Base-by-base conservation (phyloP, 1,284 basidiomycete genomes). In the Melanopsichium pennsylvanicum region DNA sequence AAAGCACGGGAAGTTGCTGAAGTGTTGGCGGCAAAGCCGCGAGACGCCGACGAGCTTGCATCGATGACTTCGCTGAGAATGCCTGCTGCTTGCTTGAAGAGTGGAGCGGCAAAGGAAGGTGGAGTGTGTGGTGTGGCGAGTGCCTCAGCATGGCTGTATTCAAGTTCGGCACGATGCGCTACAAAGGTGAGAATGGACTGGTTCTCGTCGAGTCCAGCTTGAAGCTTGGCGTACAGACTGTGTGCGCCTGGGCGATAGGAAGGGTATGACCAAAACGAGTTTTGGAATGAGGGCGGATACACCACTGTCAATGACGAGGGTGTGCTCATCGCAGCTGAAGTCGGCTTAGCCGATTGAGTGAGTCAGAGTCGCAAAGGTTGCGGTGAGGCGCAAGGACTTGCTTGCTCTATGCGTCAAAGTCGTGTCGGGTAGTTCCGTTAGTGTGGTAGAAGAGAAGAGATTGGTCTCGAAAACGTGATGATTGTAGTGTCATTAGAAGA, bases 251-350 rank as follows among this genome's bases (percentile, higher is more conserved):
- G 54, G 29, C 78, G 64, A 40, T 80, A 80, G n/a, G 71, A 68
- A 10, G 78, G 75, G 37, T 52, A 43, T 9, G 78, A 69, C 78
- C 78, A 80, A 54, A 79, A 80, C 26, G 72, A 77, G 47, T 70
- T 72, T 6, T 58, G 38, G 43, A 80, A 76, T 2, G 63, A 66
- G 10, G 70, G 66, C 35, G 76, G 77, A 55, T 79, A 73, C 10
- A 66, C 41, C 21, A 79, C 67, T 19, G 56, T 71, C 22, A 78
- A 67, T 21, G 52, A 43, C 18, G 76, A 71, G 9, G 74, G 70
- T 10, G 69, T 48, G 32, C 75, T 76, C 78, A 78, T 79, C 47
- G n/a, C n/a, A n/a, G n/a, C n/a, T n/a, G n/a, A n/a, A n/a, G 5
- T 56, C 16, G 44, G 11, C 34, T 47, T 19, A 32, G 16, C 8